Evolutionary conservation across 176 grass and related monocot species (phyloP).

Genomic region (Rhynchospora breviuscula): DNA sequence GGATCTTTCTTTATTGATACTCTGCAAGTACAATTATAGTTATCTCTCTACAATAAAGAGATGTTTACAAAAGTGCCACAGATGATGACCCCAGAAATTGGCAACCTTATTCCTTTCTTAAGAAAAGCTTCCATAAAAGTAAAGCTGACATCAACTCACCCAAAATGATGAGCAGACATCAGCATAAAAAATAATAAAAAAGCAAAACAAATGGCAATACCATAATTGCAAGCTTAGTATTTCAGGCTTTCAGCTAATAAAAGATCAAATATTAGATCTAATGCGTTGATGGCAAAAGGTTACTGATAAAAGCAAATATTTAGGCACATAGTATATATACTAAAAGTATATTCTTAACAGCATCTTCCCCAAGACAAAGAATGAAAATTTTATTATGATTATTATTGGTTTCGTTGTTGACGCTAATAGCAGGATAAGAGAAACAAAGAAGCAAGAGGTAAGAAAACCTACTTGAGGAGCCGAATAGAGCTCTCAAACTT

Average conservation of each 20-base stretch:
- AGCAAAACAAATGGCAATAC: not conserved
- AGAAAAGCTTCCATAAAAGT: conserved; percentile 11
- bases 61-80: conserved; percentile 33
- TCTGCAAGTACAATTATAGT: conserved; percentile 35
- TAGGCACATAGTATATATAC: not conserved
- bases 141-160: not conserved
- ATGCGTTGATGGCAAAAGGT: not conserved
- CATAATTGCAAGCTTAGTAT: not conserved
- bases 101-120: conserved; percentile 33
- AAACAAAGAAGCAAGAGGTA: not conserved
- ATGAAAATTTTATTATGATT: too few species aligned
- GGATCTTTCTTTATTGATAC: conserved; percentile 64
- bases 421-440: not conserved
- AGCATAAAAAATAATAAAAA: not conserved
- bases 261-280: not conserved
- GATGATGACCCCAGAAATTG: conserved; percentile 34
- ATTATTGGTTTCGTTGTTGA: too few species aligned
- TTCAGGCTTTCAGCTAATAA: conserved; percentile 3
- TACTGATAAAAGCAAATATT: not conserved
- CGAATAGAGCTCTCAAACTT: not conserved
- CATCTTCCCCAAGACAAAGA: not conserved
- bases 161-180: not conserved
- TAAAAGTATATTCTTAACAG: not conserved
- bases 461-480: conserved; percentile 7
- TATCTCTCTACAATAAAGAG: conserved; percentile 23